Evolutionary conservation across 495 filamentous ascomycete species (phyloP), one percentile per base, ranked within the genome.

Genomic region (Trichoderma erinaceum): DNA sequence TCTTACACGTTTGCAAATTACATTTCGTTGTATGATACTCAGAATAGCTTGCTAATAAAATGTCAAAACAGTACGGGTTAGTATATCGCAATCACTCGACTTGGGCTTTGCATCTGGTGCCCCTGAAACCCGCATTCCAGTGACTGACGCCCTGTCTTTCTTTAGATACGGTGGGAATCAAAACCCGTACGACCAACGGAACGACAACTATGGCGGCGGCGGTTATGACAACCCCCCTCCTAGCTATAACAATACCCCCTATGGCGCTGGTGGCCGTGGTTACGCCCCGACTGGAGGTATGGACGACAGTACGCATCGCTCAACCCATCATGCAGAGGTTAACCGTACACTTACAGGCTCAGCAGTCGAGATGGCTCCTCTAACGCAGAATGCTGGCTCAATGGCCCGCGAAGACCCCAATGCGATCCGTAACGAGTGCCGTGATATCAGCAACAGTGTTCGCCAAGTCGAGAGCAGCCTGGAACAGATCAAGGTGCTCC

Each of bases 371-470:
- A 89, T 92, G 88, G 76, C 77, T 50, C 80, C 87, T 32, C 77
- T 90, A 8, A 68, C 76, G 48, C 74, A 78, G 71, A 86, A 86
- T 66, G 78, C 77, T 11, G 71, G 75, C 56, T 75, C 78, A 61
- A 77, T 79, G 68, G 77, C 75, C 64, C 76, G 78, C 15, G 71
- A 70, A 67, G 87, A 89, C 70, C 86, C 90, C 27, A 92, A 89
- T 72, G 84, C 85, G 50, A 87, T 96, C 72, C 83, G 97, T 63
- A 90, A 95, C 78, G 90, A 96, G 74, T 92, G 92, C 80, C 82
- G 84, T 25, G 86, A 89, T 50, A 89, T 97, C 78, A 87, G 90
- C 77, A 82, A 84, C 64, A 89, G 86, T 44, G 90, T 97, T 70
- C 87, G 93, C 70, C 81, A 84, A 68, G 84, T 97, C 66, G 87